Evolutionary conservation across 768 basidiomycete species (phyloP).

Genomic region (Cyathus striatus): DNA sequence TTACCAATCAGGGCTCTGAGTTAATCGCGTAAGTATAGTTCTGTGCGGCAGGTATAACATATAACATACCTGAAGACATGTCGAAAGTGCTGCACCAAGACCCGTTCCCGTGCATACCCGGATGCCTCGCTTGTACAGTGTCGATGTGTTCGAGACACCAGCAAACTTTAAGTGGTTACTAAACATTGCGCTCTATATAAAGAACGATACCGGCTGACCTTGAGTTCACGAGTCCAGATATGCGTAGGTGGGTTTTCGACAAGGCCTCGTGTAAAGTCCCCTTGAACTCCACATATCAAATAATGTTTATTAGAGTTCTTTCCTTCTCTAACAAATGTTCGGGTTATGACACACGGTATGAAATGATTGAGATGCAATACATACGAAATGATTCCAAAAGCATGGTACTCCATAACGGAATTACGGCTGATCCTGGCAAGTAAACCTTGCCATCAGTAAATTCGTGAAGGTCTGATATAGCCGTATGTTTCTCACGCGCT

Average conservation of each 20-base stretch:
- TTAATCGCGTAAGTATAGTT: conserved; percentile 7
- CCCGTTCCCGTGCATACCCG: conserved; percentile 85
- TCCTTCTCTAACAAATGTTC: conserved; percentile 48
- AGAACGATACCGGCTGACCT: conserved; percentile 55
- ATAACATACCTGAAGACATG: conserved; percentile 66
- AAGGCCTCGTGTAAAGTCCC: conserved; percentile 74
- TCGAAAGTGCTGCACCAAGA: conserved; percentile 76
- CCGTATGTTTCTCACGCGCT: too few species aligned
- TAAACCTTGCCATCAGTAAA: conserved; percentile 79
- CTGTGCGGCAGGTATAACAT: background rate
- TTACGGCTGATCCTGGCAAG: conserved; percentile 75
- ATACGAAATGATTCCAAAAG: conserved; percentile 80
- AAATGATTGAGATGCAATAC: conserved; percentile 15
- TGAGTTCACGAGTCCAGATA: conserved; percentile 78
- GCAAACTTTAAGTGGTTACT: conserved; percentile 46
- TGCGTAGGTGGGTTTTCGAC: conserved; percentile 66
- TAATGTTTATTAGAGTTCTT: conserved; percentile 71
- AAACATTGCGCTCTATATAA: conserved; percentile 2
- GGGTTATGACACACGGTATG: background rate
- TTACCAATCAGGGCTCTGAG: conserved; percentile 47
- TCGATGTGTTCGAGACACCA: conserved; percentile 77
- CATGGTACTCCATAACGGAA: conserved; percentile 77
- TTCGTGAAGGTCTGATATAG: too few species aligned
- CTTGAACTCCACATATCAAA: conserved; percentile 80
- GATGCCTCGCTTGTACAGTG: conserved; percentile 72